Conservation (phyloP, 2,329 filamentous ascomycete species). For the Cercospora sp. region DNA sequence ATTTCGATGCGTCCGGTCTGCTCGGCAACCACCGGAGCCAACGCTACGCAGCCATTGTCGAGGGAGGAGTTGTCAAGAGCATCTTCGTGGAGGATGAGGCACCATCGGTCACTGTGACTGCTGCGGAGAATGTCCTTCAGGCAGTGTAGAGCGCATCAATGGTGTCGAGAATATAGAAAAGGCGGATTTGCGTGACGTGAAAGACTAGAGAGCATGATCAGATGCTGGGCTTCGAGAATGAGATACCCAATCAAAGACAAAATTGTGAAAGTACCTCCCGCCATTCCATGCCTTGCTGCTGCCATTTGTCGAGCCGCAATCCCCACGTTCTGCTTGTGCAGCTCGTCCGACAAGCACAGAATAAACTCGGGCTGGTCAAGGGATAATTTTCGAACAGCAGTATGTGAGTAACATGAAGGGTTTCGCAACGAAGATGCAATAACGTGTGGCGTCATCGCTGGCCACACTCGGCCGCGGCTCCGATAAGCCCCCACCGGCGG, state of each 20-base stretch:
- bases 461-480: neutral
- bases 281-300: neutral
- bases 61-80: slow-evolving; percentile 27
- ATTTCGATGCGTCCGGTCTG: slow-evolving; percentile 31
- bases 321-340: neutral
- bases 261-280: neutral
- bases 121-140: slow-evolving; percentile 29
- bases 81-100: slow-evolving; percentile 35
- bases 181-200: neutral
- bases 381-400: neutral
- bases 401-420: neutral
- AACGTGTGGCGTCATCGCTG: neutral
- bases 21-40: slow-evolving; percentile 32
- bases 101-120: slow-evolving; percentile 30
- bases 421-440: neutral
- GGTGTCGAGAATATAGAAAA: neutral
- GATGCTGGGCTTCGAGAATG: neutral
- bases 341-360: neutral
- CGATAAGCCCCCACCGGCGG: neutral
- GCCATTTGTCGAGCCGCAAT: neutral
- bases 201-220: neutral
- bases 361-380: neutral
- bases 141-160: slow-evolving; percentile 17
- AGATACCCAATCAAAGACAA: neutral
- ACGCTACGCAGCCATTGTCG: slow-evolving; percentile 32